Percentiles rank a stretch among this genome's conserved stretches.
Conservation (phyloP, 1,284 basidiomycete genomes). For the Sanghuangporus sanghuang region DNA sequence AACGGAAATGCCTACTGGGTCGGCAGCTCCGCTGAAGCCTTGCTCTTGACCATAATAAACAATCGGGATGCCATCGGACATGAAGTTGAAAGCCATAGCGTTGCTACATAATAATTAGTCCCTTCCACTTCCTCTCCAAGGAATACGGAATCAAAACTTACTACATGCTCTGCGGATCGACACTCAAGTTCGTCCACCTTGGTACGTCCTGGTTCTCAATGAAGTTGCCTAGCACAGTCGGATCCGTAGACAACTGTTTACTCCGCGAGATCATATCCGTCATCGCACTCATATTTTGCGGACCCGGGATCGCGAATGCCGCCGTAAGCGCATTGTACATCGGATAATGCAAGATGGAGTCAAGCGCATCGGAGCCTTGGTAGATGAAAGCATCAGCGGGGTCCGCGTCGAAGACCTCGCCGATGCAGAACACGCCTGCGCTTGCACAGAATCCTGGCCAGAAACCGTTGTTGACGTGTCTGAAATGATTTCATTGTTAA, state of each 20-base stretch:
- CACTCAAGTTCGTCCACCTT: conserved; percentile 61
- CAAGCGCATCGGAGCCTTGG: conserved; percentile 49
- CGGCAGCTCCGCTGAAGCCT: conserved; percentile 48
- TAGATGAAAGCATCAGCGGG: conserved; percentile 36
- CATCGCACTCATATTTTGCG: conserved; percentile 57
- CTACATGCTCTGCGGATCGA: conserved; percentile 59
- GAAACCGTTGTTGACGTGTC: conserved; percentile 60
- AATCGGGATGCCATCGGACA: conserved; percentile 70
- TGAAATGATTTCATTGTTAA: conserved; percentile 24
- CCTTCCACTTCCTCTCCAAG: background rate
- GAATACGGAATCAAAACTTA: conserved; percentile 29
- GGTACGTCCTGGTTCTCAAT: conserved; percentile 82
- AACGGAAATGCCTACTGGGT: conserved; percentile 44
- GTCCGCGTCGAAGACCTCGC: conserved; percentile 66
- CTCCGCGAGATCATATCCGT: conserved; percentile 47
- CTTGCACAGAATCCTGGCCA: conserved; percentile 65
- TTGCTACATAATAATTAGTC: conserved; percentile 38
- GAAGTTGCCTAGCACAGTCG: conserved; percentile 65
- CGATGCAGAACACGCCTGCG: conserved; percentile 80
- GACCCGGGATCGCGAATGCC: conserved; percentile 59
- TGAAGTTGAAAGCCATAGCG: conserved; percentile 62
- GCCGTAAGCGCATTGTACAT: conserved; percentile 60
- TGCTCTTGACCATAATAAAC: conserved; percentile 83
- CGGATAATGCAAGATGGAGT: conserved; percentile 69
- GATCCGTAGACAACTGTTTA: conserved; percentile 45